These are phyloP conservation scores for Babesia bigemina DNA, from an alignment of 169 alveolate genomes.

Conservation along the genomic window DNA sequence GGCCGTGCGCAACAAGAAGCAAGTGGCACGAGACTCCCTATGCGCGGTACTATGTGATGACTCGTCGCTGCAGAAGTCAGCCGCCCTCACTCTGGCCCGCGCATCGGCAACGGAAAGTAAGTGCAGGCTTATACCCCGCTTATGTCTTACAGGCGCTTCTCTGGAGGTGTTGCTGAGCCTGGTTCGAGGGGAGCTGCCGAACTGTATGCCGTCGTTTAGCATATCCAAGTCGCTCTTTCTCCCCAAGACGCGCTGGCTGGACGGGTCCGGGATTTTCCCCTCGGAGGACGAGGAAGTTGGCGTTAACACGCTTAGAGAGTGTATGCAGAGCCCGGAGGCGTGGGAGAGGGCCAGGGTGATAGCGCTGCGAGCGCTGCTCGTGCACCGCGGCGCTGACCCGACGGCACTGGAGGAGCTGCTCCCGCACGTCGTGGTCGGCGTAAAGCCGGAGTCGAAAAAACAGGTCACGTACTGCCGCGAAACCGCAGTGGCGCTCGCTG, in stretches of 20 bases:
- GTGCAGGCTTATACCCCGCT: background rate
- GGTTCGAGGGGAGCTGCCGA: conserved; percentile 30
- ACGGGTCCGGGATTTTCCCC: background rate
- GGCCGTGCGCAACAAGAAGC: conserved; percentile 2
- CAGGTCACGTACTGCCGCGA: conserved; percentile 17
- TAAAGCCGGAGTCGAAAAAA: conserved; percentile 15
- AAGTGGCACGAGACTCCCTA: conserved; percentile 29
- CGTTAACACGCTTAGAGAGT: conserved; percentile 15
- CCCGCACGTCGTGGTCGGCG: conserved; percentile 25
- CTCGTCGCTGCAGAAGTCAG: conserved; percentile 21
- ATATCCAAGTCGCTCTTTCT: conserved; percentile 15
- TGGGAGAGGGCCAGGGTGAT: conserved; percentile 32
- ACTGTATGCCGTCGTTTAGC: conserved; percentile 34
- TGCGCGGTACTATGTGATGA: conserved; percentile 42
- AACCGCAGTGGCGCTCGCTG: conserved; percentile 7
- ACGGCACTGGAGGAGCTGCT: conserved; percentile 6
- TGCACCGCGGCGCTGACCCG: background rate
- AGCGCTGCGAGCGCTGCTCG: conserved; percentile 22
- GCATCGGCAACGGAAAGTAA: conserved; percentile 13
- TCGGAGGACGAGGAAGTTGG: conserved; percentile 11
- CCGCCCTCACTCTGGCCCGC: conserved; percentile 15
- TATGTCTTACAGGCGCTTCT: background rate
- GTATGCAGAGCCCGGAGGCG: conserved; percentile 32
- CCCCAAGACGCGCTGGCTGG: conserved; percentile 19
- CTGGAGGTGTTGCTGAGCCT: conserved; percentile 31